Base-by-base conservation (phyloP, 148 eudicot species). In the Diospyros lotus region DNA sequence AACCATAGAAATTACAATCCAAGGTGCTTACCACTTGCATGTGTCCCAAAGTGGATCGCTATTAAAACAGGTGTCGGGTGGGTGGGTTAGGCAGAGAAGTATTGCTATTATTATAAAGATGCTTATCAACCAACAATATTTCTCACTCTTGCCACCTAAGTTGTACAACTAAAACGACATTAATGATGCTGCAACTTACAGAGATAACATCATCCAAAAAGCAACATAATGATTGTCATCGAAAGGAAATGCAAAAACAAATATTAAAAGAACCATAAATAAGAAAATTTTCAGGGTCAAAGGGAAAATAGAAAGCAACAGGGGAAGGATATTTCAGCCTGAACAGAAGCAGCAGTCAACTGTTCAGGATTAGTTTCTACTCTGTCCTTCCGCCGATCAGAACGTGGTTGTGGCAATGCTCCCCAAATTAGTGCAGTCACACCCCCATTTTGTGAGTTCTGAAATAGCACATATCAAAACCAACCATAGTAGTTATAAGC, bases 361-460 rank as follows among this genome's bases (percentile, higher is more conserved):
- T 96, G 98, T 77, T 96, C 99, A 45, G 99, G 99, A 79, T 96
- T 93, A 53, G 99, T 96, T 87, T 96, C 99, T 48, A 96, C 99
- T 73, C 98, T 86, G 72, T 96, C 99, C 80, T 96, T 96, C 74
- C 80, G 83, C 78, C 99, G 84, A 86, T 96, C 99, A 66, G 90
- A 93, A 59, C 98, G 94, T 62, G 97, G 89, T 73, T 96, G 99
- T 50, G 99, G 98, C 58, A 89, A 82, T 74, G 98, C 99, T 63
- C 92, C 99, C 99, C 99, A 96, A 68, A 93, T 93, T 83, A 91
- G 78, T 60, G 99, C 99, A 75, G 93, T 91, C 41, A 84, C 77
- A 72, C 77, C 77, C 64, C 99, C 98, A 83, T 82, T 75, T 80
- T 83, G 86, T 3, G 93, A 87, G 69, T 83, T 78, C 99, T 95